Evolutionary conservation across 2,329 filamentous ascomycete species (phyloP).

Genomic region (Talaromyces sp.): DNA sequence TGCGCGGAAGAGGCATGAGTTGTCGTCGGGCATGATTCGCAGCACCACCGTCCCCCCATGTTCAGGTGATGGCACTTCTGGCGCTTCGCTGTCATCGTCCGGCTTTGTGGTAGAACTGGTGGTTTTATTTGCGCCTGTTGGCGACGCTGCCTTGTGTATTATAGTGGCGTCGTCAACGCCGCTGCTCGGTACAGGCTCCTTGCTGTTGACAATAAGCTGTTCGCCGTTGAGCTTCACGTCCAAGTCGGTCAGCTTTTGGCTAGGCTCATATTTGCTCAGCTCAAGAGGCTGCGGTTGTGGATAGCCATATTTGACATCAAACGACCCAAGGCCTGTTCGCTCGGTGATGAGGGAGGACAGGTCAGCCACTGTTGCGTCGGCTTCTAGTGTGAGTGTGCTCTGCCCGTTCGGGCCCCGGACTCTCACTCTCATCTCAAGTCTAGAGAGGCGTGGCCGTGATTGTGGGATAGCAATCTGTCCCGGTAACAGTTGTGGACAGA

Average conservation of each 20-base stretch:
- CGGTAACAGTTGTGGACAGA: neutral
- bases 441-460: neutral
- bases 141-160: slow-evolving; percentile 6
- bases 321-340: slow-evolving; percentile 60
- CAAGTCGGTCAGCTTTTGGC: slow-evolving; percentile 49
- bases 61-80: slow-evolving; percentile 54
- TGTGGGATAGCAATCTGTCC: neutral
- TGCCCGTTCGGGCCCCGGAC: slow-evolving; percentile 70
- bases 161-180: neutral
- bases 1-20: slow-evolving; percentile 88
- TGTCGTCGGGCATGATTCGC: slow-evolving; percentile 94
- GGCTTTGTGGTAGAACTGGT: neutral
- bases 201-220: slow-evolving; percentile 58
- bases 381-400: slow-evolving; percentile 62
- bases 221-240: slow-evolving; percentile 62
- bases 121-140: slow-evolving; percentile 7
- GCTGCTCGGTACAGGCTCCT: slow-evolving; percentile 24
- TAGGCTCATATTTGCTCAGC: slow-evolving; percentile 48
- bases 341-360: slow-evolving; percentile 42
- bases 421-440: slow-evolving; percentile 61
- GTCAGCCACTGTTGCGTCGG: slow-evolving; percentile 52
- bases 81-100: slow-evolving; percentile 50
- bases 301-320: slow-evolving; percentile 79
- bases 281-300: slow-evolving; percentile 65
- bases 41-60: slow-evolving; percentile 60